Evolutionary conservation across 2,329 filamentous ascomycete species (phyloP).

Genomic region (Rutstroemia sp.): DNA sequence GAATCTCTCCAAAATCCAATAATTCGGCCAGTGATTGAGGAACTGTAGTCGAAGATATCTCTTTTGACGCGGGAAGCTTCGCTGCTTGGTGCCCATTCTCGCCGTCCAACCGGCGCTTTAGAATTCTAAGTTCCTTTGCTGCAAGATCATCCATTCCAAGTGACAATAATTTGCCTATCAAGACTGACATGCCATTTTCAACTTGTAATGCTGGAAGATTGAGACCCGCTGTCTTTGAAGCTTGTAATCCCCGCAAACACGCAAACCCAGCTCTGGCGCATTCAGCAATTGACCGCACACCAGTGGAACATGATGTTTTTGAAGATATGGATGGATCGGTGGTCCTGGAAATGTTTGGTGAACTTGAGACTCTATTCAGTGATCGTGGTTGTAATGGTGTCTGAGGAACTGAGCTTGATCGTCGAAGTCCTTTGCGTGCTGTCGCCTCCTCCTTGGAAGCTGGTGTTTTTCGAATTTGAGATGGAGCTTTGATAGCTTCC

Average conservation of each 20-base stretch:
- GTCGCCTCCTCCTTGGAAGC: slow-evolving; percentile 34
- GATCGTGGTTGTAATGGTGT: slow-evolving; percentile 55
- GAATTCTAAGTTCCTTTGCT: slow-evolving; percentile 56
- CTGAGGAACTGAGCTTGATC: slow-evolving; percentile 51
- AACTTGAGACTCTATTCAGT: slow-evolving; percentile 53
- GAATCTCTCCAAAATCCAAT: slow-evolving; percentile 49
- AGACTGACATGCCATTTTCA: slow-evolving; percentile 64
- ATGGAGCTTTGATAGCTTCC: slow-evolving; percentile 51
- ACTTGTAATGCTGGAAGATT: slow-evolving; percentile 58
- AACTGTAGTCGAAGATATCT: slow-evolving; percentile 33
- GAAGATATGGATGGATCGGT: slow-evolving; percentile 33
- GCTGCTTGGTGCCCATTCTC: slow-evolving; percentile 25
- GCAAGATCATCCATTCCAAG: slow-evolving; percentile 62
- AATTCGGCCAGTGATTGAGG: slow-evolving; percentile 46
- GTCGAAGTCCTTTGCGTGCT: slow-evolving; percentile 37
- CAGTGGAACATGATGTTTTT: slow-evolving; percentile 23
- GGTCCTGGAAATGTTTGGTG: slow-evolving; percentile 45
- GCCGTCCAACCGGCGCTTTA: slow-evolving; percentile 57
- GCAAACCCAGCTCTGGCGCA: slow-evolving; percentile 62
- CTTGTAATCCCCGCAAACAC: slow-evolving; percentile 52
- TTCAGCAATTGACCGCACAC: slow-evolving; percentile 39
- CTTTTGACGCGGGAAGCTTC: slow-evolving; percentile 14
- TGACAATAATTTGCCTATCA: slow-evolving; percentile 57
- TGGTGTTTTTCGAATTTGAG: slow-evolving; percentile 14
- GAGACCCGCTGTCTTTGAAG: slow-evolving; percentile 40